These are phyloP conservation scores for Phyllachora maydis DNA, from an alignment of 2,329 filamentous ascomycete species.

Conservation along the genomic window DNA sequence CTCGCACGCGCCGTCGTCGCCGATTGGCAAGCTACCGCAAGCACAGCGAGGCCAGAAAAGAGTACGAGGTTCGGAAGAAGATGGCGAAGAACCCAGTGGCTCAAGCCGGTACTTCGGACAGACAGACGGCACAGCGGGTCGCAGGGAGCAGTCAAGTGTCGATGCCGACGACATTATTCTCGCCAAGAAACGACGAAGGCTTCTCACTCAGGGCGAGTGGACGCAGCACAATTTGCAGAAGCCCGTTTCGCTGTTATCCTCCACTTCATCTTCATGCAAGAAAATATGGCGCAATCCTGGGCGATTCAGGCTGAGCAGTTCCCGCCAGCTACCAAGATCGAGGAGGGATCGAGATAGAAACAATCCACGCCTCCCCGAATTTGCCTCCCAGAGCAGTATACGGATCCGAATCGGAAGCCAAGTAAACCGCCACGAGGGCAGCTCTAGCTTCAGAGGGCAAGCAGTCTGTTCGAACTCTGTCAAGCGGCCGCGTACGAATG, in stretches of 20 bases:
- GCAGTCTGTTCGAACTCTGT: too few relatives aligned
- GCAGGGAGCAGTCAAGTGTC: not conserved
- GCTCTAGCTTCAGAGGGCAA: too few relatives aligned
- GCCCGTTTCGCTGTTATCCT: constrained; percentile 8
- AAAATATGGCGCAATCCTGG: constrained; percentile 7
- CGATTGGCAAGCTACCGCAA: too few relatives aligned
- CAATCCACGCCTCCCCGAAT: constrained; percentile 1
- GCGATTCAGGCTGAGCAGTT: constrained; percentile 2
- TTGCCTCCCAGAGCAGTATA: constrained; percentile 5
- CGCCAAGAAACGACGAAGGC: constrained; percentile 9
- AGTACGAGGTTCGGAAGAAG: too few relatives aligned
- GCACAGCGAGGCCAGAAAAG: too few relatives aligned
- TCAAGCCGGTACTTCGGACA: constrained; percentile 1
- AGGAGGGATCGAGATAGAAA: not conserved
- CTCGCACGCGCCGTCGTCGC: too few relatives aligned
- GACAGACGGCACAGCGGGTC: constrained; percentile 1
- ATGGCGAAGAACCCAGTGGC: too few relatives aligned
- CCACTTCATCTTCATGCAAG: constrained; percentile 5
- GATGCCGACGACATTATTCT: constrained; percentile 1
- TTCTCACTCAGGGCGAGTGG: constrained; percentile 14
- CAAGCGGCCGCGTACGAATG: too few relatives aligned
- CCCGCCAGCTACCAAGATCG: constrained; percentile 2
- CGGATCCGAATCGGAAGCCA: constrained; percentile 15
- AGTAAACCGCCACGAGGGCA: constrained; percentile 9
- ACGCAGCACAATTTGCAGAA: constrained; percentile 12